Evolutionary conservation across 148 eudicot species (phyloP), one percentile per base, ranked within the genome.

Genomic region (Rhododendron henanense): DNA sequence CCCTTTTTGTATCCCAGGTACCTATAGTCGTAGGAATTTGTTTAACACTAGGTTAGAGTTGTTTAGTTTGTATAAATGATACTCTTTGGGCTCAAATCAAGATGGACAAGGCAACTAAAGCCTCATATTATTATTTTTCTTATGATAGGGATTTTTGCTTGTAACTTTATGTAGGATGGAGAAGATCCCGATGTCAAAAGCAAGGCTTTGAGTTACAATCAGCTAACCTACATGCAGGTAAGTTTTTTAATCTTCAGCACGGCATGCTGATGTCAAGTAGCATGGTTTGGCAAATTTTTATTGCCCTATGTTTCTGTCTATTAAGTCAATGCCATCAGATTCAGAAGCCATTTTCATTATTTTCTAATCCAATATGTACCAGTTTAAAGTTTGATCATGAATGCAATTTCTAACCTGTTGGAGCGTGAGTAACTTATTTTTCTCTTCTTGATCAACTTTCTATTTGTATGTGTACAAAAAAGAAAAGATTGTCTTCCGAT

Each of bases 1-100:
- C 99, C 84, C 91, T 96, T 71, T 96, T 96, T 86, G 87, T 96
- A 88, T 96, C 99, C 83, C 99, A 96, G 96, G 99, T 96, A 89
- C 55, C 74, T 76, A 44, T 50, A 55, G 69, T 33, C 6, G 25
- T 79, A 51, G 21, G 47, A 55, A 77, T 65, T 44, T 16, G 61
- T 35, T 84, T 14, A 45, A 41, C 71, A 67, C 78, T 23, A 85
- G 45, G 28, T 59, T 15, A n/a, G 33, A 83, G 69, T 83, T 78
- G 53, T 39, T 31, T 57, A 18, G n/a, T 53, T 55, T 14, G 25
- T 57, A 45, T 25, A 76, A 57, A 25, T 74, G n/a, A 76, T 57
- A 28, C 37, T 71, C 18, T 69, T 81, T 81, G 59, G 16, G 47
- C 50, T 35, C 59, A 75, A 61, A 80, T 41, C 48, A 59, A 75